Percentiles rank a stretch among this genome's conserved stretches.
Conservation (phyloP, 2,329 filamentous ascomycete species). For the Cladosporium austrohemisphaericum region DNA sequence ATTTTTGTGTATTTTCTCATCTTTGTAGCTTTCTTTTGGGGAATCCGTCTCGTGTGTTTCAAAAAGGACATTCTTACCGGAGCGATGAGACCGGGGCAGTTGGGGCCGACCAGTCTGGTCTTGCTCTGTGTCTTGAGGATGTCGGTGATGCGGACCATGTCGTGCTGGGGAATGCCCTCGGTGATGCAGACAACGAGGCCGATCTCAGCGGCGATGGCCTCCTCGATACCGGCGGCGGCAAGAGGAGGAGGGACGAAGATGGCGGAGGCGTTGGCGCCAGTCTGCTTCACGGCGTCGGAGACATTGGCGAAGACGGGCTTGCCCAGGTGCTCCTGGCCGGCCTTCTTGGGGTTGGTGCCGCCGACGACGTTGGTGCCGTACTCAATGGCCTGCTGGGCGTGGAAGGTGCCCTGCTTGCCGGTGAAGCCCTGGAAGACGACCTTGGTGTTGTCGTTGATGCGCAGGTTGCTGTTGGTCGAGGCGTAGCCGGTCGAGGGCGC, state of each 20-base stretch:
- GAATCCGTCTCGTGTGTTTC: background rate
- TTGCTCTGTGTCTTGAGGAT: conserved; percentile 97
- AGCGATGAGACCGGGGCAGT: conserved; percentile 97
- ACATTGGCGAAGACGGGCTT: conserved; percentile 92
- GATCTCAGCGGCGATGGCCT: conserved; percentile 89
- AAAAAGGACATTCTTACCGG: conserved; percentile 46
- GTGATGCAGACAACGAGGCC: conserved; percentile 96
- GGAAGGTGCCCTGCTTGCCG: conserved; percentile 72
- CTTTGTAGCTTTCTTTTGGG: conserved; percentile 18
- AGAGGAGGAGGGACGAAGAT: conserved; percentile 97
- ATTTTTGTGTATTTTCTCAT: conserved; percentile 27
- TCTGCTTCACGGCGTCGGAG: conserved; percentile 80
- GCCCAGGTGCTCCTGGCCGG: conserved; percentile 81
- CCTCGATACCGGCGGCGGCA: conserved; percentile 92
- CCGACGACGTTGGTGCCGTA: conserved; percentile 98
- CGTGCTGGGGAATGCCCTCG: conserved; percentile 95
- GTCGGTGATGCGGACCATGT: conserved; percentile 98
- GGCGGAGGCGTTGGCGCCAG: conserved; percentile 83
- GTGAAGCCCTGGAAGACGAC: conserved; percentile 97
- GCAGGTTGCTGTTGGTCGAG: conserved; percentile 61
- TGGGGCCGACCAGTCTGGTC: conserved; percentile 93
- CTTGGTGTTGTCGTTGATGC: conserved; percentile 89
- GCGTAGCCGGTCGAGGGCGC: conserved; percentile 45
- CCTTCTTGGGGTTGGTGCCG: conserved; percentile 99
- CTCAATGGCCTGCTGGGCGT: conserved; percentile 95